Conservation (phyloP, 2,329 filamentous ascomycete genomes). For the Paramyrothecium roridum region DNA sequence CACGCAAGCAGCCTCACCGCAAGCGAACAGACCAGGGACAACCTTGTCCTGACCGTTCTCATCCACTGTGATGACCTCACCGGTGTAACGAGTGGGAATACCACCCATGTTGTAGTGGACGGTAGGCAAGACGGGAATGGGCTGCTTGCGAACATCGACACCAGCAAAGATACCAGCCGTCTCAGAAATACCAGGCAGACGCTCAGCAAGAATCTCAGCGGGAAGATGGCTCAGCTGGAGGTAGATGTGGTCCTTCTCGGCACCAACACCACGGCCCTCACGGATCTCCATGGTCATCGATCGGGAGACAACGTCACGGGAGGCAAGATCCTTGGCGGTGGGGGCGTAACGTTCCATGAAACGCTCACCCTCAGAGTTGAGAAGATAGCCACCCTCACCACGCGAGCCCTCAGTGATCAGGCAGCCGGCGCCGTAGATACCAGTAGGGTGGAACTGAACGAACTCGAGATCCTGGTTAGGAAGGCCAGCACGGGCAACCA, state of each 20-base stretch:
- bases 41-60: slow-evolving; percentile 85
- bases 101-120: slow-evolving; percentile 99
- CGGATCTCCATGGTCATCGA: slow-evolving; percentile 99
- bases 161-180: slow-evolving; percentile 96
- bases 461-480: slow-evolving; percentile 99
- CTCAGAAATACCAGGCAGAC: slow-evolving; percentile 97
- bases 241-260: slow-evolving; percentile 98
- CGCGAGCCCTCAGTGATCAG: slow-evolving; percentile 97
- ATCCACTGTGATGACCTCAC: slow-evolving; percentile 89
- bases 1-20: slow-evolving; percentile 94
- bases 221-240: slow-evolving; percentile 96
- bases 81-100: slow-evolving; percentile 96
- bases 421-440: slow-evolving; percentile 97
- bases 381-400: slow-evolving; percentile 95
- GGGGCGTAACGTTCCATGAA: slow-evolving; percentile 99
- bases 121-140: slow-evolving; percentile 92
- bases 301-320: slow-evolving; percentile 92
- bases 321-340: slow-evolving; percentile 95
- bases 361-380: slow-evolving; percentile 96
- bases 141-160: slow-evolving; percentile 95
- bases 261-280: slow-evolving; percentile 92
- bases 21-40: slow-evolving; percentile 92
- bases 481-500: slow-evolving; percentile 96
- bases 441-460: slow-evolving; percentile 98
- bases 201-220: slow-evolving; percentile 87